phyloP scores from a whole-genome alignment of 345 rosid species.

The Boechera retrofracta region DNA sequence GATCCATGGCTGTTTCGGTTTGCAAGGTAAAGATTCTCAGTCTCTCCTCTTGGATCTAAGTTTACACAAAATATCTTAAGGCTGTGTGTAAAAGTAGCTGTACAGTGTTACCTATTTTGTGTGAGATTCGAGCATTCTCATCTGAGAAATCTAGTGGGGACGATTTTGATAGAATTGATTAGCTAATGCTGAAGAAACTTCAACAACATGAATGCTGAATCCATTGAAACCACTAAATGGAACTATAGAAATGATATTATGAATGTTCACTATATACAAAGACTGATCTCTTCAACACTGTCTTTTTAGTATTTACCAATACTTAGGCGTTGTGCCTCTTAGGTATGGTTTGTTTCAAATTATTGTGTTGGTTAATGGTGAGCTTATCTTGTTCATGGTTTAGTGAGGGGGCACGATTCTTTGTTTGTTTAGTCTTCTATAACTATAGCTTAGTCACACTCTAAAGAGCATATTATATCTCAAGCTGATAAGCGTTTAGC shows the following conservation, averaged over 20 bases:
- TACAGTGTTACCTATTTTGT: neutral
- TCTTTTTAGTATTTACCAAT: too few species aligned
- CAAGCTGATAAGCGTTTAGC: neutral
- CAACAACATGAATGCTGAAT: neutral
- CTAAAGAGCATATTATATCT: neutral
- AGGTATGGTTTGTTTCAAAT: neutral
- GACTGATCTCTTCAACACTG: too few species aligned
- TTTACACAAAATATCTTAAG: neutral
- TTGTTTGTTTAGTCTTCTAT: neutral
- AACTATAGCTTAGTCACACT: neutral
- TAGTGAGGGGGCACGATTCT: neutral
- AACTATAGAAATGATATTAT: too few species aligned
- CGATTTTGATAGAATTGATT: neutral
- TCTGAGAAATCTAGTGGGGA: neutral
- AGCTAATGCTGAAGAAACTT: neutral
- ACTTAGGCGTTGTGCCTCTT: too few species aligned
- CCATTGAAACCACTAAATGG: neutral
- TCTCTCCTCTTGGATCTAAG: slow-evolving; percentile 5
- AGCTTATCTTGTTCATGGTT: slow-evolving; percentile 2
- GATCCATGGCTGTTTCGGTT: slow-evolving; percentile 80
- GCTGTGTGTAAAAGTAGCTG: too few species aligned
- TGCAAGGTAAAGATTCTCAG: slow-evolving; percentile 61
- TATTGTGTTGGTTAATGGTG: neutral
- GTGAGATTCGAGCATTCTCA: neutral
- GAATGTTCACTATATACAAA: too few species aligned